Conservation (phyloP, 805 yeast genomes). For the Kazachstania martiniae region DNA sequence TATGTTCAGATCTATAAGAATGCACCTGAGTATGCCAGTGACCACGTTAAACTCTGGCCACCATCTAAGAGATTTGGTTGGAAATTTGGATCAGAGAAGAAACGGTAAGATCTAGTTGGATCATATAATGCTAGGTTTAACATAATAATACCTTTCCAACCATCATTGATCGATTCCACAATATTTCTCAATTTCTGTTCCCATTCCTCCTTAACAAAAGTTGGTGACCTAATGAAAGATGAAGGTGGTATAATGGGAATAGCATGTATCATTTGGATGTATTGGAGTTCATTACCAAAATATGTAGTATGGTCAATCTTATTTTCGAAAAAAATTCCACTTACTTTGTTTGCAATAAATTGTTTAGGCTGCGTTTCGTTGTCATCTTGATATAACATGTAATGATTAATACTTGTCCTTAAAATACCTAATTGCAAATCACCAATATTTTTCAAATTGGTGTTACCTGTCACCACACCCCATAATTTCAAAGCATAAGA, state of each 20-base stretch:
- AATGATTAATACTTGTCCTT: conserved; percentile 41
- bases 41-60: conserved; percentile 86
- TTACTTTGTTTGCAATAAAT: conserved; percentile 53
- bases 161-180: conserved; percentile 42
- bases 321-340: conserved; percentile 67
- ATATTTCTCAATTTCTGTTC: conserved; percentile 35
- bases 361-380: conserved; percentile 45
- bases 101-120: conserved; percentile 51
- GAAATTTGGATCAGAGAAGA: conserved; percentile 48
- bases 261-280: conserved; percentile 72
- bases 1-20: conserved; percentile 6
- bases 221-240: conserved; percentile 41
- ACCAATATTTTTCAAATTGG: conserved; percentile 42
- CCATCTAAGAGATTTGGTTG: conserved; percentile 46
- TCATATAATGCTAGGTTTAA: conserved; percentile 66
- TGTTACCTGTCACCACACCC: conserved; percentile 46
- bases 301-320: conserved; percentile 65
- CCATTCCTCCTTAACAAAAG: conserved; percentile 58
- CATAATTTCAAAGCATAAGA: conserved; percentile 58
- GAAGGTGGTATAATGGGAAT: conserved; percentile 63
- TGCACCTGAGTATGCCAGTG: conserved; percentile 57
- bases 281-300: conserved; percentile 62
- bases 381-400: conserved; percentile 43
- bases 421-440: conserved; percentile 51
- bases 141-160: conserved; percentile 66